A percentile compares a stretch with the other conserved stretches of the same genome.
phyloP scores from a whole-genome alignment of 2,329 filamentous ascomycete species.

The Dothiorella sarmentorum region DNA sequence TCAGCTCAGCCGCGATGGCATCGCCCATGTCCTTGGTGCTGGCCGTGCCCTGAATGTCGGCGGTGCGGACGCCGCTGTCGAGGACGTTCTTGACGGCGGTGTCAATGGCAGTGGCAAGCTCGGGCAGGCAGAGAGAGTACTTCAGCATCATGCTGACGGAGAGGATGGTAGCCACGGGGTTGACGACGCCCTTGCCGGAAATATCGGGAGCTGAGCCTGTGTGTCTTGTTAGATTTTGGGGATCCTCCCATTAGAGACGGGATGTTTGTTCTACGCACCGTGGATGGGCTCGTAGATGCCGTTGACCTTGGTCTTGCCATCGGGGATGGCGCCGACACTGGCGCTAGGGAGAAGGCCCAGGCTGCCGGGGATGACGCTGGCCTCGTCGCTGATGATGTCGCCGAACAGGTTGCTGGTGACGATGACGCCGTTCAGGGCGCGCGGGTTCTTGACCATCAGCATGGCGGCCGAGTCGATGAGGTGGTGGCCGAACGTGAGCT shows the following conservation, averaged over 20 bases:
- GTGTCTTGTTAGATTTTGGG: conserved; percentile 8
- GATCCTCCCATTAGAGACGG: neutral
- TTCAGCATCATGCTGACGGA: conserved; percentile 94
- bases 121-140: conserved; percentile 79
- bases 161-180: conserved; percentile 86
- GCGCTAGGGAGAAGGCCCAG: conserved; percentile 86
- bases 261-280: conserved; percentile 52
- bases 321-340: conserved; percentile 79
- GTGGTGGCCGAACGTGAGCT: conserved; percentile 80
- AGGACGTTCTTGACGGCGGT: conserved; percentile 75
- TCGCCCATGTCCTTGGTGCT: conserved; percentile 79
- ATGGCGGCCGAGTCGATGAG: conserved; percentile 96
- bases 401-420: conserved; percentile 94
- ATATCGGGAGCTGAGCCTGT: conserved; percentile 88
- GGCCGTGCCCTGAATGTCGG: conserved; percentile 76
- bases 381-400: conserved; percentile 94
- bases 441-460: conserved; percentile 94
- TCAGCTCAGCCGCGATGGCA: conserved; percentile 71
- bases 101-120: conserved; percentile 76
- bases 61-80: conserved; percentile 73
- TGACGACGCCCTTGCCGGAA: conserved; percentile 84
- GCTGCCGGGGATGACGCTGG: conserved; percentile 87
- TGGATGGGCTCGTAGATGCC: conserved; percentile 98
- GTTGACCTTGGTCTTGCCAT: conserved; percentile 79
- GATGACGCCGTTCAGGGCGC: conserved; percentile 81